A percentile compares a stretch with the other conserved stretches of the same genome.
phyloP scores from a whole-genome alignment of 306 rosid genomes.

The Alnus rubra region DNA sequence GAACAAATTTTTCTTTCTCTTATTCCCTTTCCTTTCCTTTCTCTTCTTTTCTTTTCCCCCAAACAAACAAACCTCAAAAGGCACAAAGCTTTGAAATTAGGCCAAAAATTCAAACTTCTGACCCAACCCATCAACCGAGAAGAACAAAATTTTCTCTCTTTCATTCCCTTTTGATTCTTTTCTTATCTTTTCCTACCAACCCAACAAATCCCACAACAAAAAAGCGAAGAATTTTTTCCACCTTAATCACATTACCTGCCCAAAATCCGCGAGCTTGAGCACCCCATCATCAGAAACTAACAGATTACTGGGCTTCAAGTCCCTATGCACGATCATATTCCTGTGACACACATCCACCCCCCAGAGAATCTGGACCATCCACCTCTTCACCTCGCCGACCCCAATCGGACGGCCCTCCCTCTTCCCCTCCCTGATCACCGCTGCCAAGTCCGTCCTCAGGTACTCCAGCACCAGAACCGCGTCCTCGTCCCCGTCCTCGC shows the following conservation, averaged over 20 bases:
- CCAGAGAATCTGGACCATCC: slow-evolving; percentile 73
- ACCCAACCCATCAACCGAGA: background rate
- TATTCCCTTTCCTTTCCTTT: no score
- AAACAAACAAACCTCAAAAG: background rate
- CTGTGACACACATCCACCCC: slow-evolving; percentile 82
- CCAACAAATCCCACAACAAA: background rate
- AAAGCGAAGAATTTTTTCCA: background rate
- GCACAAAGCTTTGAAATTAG: background rate
- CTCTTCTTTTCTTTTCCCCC: no score
- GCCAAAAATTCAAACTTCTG: no score
- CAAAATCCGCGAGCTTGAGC: slow-evolving; percentile 86
- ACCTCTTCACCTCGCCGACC: slow-evolving; percentile 62
- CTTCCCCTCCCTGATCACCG: slow-evolving; percentile 58
- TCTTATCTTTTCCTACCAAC: background rate
- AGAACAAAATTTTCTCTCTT: background rate
- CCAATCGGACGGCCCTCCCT: slow-evolving; percentile 43
- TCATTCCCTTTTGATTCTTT: background rate
- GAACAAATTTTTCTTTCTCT: background rate
- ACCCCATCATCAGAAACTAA: slow-evolving; percentile 76
- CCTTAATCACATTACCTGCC: slow-evolving; percentile 58
- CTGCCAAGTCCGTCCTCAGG: slow-evolving; percentile 54
- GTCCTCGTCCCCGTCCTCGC: slow-evolving; percentile 86
- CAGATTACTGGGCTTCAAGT: slow-evolving; percentile 78
- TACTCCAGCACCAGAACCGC: slow-evolving; percentile 88
- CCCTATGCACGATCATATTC: slow-evolving; percentile 72